Evolutionary conservation across 2,329 filamentous ascomycete genomes (phyloP).

Genomic region (Periconia sp.): DNA sequence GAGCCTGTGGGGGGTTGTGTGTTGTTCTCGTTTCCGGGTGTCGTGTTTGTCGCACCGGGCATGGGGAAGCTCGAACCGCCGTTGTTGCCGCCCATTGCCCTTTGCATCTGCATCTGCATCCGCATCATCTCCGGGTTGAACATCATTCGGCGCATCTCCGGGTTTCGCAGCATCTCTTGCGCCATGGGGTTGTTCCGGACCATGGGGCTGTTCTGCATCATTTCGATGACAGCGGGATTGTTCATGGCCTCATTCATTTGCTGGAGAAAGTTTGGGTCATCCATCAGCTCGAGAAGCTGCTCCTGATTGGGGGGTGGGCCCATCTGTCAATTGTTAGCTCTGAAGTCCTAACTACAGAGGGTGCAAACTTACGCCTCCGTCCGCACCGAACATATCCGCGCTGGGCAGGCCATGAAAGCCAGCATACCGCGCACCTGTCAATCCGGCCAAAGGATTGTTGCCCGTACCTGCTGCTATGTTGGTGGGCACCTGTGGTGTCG

Average conservation of each 20-base stretch:
- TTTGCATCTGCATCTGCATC: conserved; percentile 80
- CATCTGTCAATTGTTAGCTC: conserved; percentile 65
- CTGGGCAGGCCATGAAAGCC: conserved; percentile 88
- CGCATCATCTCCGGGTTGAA: conserved; percentile 84
- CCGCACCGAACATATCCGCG: conserved; percentile 86
- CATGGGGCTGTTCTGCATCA: conserved; percentile 66
- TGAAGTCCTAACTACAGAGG: not conserved
- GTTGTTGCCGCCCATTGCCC: conserved; percentile 56
- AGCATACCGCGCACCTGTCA: conserved; percentile 92
- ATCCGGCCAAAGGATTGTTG: conserved; percentile 84
- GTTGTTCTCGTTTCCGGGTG: conserved; percentile 54
- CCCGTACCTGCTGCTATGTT: conserved; percentile 78
- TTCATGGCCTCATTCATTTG: conserved; percentile 93
- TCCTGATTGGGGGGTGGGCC: conserved; percentile 82
- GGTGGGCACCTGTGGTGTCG: conserved; percentile 65
- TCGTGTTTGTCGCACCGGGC: conserved; percentile 87
- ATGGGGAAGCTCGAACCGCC: conserved; percentile 72
- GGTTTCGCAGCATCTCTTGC: conserved; percentile 83
- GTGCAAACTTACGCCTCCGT: conserved; percentile 79
- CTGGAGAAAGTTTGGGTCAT: conserved; percentile 82
- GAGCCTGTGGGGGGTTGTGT: conserved; percentile 37
- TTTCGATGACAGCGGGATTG: conserved; percentile 91
- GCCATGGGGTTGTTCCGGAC: conserved; percentile 86
- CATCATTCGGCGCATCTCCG: conserved; percentile 88
- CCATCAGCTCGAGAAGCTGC: conserved; percentile 79